Conservation (phyloP, 768 basidiomycete species). For the Leccinum arenicola region DNA sequence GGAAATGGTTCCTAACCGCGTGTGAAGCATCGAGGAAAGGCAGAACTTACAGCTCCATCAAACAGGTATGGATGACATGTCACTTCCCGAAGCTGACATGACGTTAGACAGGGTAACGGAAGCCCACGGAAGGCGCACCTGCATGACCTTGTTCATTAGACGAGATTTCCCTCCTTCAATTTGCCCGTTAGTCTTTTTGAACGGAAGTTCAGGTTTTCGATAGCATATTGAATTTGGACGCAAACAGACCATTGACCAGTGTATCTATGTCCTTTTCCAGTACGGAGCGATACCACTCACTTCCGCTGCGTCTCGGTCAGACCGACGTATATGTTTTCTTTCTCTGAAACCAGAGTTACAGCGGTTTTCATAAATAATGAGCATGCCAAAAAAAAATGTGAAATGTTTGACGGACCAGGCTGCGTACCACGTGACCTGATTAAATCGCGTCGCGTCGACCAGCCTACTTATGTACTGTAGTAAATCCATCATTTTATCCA, state of each 20-base stretch:
- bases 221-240: not conserved
- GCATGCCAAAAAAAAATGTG: too few relatives aligned
- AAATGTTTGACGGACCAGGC: too few relatives aligned
- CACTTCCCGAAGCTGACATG: constrained; percentile 64
- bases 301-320: constrained; percentile 97
- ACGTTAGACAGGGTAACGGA: not conserved
- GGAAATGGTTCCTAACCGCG: constrained; percentile 85
- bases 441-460: too few relatives aligned
- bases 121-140: constrained; percentile 44
- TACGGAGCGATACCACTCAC: constrained; percentile 85
- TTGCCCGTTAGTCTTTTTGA: constrained; percentile 82
- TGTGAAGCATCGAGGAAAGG: not conserved
- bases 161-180: constrained; percentile 95
- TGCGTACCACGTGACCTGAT: too few relatives aligned
- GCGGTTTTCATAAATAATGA: too few relatives aligned
- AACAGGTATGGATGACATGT: constrained; percentile 91
- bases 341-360: constrained; percentile 51
- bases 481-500: too few relatives aligned
- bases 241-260: constrained; percentile 70
- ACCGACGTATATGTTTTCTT: constrained; percentile 98
- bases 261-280: constrained; percentile 99
- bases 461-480: too few relatives aligned
- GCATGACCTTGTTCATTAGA: constrained; percentile 99
- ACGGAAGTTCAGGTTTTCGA: not conserved
- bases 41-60: constrained; percentile 69